Evolutionary conservation across 1,139 yeast genomes (phyloP).

Genomic region (Candida glucosophila): DNA sequence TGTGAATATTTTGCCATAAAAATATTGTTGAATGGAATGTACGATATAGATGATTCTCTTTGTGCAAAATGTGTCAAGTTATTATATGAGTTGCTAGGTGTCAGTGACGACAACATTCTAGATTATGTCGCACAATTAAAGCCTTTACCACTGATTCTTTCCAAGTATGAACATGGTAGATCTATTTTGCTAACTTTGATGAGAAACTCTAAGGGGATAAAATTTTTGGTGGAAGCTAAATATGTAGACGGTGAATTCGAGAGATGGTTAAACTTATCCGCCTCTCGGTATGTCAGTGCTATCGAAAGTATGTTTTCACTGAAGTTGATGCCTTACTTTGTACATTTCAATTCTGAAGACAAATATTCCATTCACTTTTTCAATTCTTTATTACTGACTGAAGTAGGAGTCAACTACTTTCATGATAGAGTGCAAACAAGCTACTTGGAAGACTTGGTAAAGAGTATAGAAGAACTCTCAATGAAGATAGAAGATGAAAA

Average conservation of each 20-base stretch:
- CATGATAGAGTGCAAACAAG: conserved; percentile 15
- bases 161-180: conserved; percentile 17
- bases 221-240: conserved; percentile 24
- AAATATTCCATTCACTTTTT: conserved; percentile 63
- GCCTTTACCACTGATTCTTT: conserved; percentile 25
- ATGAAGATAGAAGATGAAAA: conserved; percentile 2
- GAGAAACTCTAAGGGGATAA: conserved; percentile 25
- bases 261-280: conserved; percentile 18
- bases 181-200: conserved; percentile 21
- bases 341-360: conserved; percentile 5
- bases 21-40: conserved; percentile 58
- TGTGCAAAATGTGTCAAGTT: conserved; percentile 49
- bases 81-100: conserved; percentile 10
- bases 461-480: conserved; percentile 13
- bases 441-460: conserved; percentile 19
- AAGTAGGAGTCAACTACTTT: conserved; percentile 56
- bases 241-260: conserved; percentile 23
- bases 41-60: conserved; percentile 55
- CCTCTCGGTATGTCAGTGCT: conserved; percentile 14
- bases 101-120: conserved; percentile 10
- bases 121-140: conserved; percentile 19
- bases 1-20: conserved; percentile 34
- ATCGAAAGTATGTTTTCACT: conserved; percentile 16
- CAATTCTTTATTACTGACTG: conserved; percentile 71
- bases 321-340: conserved; percentile 20